Evolutionary conservation across 176 grass and related monocot genomes (phyloP).

Genomic region (Juncus inflexus): DNA sequence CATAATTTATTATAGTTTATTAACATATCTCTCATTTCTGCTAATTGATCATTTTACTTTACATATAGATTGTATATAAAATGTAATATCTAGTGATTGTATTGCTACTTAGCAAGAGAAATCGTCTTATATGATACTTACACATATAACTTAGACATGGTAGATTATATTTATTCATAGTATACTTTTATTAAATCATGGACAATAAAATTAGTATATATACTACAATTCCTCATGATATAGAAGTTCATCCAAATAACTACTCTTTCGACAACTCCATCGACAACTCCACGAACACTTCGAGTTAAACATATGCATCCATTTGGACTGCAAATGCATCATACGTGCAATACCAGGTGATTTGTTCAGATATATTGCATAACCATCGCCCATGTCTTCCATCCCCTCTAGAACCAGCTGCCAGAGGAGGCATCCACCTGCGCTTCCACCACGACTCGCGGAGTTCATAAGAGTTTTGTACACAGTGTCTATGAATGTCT

Average conservation of each 20-base stretch:
- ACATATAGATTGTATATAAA: no score
- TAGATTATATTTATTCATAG: not conserved
- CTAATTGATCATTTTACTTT: no score
- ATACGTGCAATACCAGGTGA: conserved; percentile 35
- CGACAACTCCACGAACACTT: conserved; percentile 50
- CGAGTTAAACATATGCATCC: conserved; percentile 45
- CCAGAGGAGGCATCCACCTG: conserved; percentile 52
- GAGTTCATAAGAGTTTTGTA: conserved; percentile 38
- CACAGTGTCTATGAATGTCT: conserved; percentile 48
- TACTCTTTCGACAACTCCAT: conserved; percentile 52
- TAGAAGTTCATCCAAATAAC: conserved; percentile 4
- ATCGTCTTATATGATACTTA: no score
- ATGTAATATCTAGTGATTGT: no score
- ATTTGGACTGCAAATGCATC: conserved; percentile 44
- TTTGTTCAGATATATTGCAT: conserved; percentile 41
- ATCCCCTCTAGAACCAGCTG: conserved; percentile 53
- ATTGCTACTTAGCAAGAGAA: no score
- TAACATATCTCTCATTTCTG: no score
- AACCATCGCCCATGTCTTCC: conserved; percentile 71
- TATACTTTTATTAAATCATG: not conserved
- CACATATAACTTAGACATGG: no score
- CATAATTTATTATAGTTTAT: no score
- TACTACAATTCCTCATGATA: not conserved
- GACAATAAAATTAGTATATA: no score
- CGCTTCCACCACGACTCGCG: conserved; percentile 43